phyloP scores from a whole-genome alignment of 768 basidiomycete genomes.

The Termitomyces titanicus region DNA sequence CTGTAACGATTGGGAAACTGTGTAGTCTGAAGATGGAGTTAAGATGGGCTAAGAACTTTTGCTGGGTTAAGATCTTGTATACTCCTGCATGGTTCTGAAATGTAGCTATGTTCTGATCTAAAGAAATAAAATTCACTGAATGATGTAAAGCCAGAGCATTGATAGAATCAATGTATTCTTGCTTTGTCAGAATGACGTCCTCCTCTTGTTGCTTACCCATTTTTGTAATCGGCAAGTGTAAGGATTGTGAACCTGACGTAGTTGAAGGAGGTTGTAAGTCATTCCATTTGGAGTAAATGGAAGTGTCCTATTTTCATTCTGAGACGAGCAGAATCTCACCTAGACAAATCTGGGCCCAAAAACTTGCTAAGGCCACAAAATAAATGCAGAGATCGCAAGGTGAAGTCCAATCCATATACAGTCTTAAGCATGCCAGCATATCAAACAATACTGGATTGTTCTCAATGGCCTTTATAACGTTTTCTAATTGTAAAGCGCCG shows the following conservation, averaged over 20 bases:
- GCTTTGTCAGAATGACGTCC: constrained; percentile 12
- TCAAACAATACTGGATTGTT: constrained; percentile 20
- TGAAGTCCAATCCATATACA: constrained; percentile 7
- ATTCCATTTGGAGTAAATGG: not conserved
- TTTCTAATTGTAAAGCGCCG: constrained; percentile 13
- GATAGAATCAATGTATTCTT: constrained; percentile 19
- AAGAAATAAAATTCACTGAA: constrained; percentile 3
- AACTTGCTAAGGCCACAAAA: constrained; percentile 19
- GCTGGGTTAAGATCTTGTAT: not conserved
- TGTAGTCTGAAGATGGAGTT: constrained; percentile 2
- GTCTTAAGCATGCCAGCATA: constrained; percentile 15
- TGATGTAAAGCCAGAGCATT: constrained; percentile 12
- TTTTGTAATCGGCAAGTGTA: constrained; percentile 26
- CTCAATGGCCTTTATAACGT: constrained; percentile 19
- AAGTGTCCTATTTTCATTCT: not conserved
- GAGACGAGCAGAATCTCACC: constrained; percentile 26
- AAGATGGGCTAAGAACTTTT: not conserved
- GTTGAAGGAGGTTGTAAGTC: not conserved
- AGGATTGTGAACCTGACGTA: constrained; percentile 7
- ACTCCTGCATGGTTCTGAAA: not conserved
- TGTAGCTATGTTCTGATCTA: not conserved
- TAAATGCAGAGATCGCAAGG: constrained; percentile 20
- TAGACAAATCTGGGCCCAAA: constrained; percentile 28
- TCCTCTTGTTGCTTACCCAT: constrained; percentile 16
- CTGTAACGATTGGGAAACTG: constrained; percentile 15